Evolutionary conservation across 2,329 filamentous ascomycete genomes (phyloP).

Genomic region (Grosmannia clavigera): DNA sequence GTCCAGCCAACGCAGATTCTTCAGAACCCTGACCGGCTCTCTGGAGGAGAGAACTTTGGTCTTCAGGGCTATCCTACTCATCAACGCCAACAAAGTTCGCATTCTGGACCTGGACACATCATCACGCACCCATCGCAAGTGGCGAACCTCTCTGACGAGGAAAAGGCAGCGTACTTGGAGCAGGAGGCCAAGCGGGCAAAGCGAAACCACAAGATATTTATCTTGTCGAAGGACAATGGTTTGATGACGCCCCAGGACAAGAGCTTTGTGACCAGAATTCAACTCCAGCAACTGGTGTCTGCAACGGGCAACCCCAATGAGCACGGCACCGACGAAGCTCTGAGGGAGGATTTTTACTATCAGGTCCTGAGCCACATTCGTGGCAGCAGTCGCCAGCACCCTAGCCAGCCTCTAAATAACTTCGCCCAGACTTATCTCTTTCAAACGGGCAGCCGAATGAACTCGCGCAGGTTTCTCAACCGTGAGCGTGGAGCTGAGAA

Average conservation of each 20-base stretch:
- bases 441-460: conserved; percentile 78
- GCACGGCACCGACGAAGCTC: conserved; percentile 62
- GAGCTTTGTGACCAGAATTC: conserved; percentile 97
- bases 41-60: conserved; percentile 32
- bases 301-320: conserved; percentile 82
- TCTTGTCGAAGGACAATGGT: conserved; percentile 86
- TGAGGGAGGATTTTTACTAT: conserved; percentile 95
- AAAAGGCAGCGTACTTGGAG: conserved; percentile 70
- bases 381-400: conserved; percentile 77
- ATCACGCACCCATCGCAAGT: conserved; percentile 58
- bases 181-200: conserved; percentile 94
- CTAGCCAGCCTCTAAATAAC: conserved; percentile 84
- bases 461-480: conserved; percentile 55
- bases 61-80: conserved; percentile 19
- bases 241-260: conserved; percentile 99
- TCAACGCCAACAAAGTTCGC: conserved; percentile 40
- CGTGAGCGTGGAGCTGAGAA: conserved; percentile 73
- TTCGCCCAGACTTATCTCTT: conserved; percentile 97
- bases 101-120: conserved; percentile 39
- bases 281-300: conserved; percentile 88
- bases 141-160: conserved; percentile 66
- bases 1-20: conserved; percentile 61
- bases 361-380: conserved; percentile 94
- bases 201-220: conserved; percentile 94
- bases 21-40: conserved; percentile 62